These are phyloP conservation scores for Fusarium sp. DNA, from an alignment of 2,329 filamentous ascomycete genomes.

Conservation along the genomic window DNA sequence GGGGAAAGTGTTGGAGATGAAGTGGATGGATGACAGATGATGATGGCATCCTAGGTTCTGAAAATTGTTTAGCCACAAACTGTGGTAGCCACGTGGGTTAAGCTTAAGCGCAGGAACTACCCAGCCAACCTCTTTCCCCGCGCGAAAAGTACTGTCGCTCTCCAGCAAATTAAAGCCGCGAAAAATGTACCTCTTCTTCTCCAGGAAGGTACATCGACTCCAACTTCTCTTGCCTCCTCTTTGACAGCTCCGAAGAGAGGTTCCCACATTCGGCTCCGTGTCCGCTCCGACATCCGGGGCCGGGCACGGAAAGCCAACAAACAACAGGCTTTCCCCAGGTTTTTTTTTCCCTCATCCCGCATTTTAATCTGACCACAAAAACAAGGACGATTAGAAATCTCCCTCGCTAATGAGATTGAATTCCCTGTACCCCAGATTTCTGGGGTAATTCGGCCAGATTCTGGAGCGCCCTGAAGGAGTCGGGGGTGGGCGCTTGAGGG, in stretches of 20 bases:
- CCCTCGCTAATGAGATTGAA: not conserved
- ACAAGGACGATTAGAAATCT: constrained; percentile 25
- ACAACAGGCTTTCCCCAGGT: constrained; percentile 34
- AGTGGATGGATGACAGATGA: constrained; percentile 19
- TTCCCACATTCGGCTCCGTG: not conserved
- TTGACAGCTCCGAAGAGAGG: not conserved
- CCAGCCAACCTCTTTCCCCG: not conserved
- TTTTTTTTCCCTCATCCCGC: not conserved
- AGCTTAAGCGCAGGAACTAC: constrained; percentile 6
- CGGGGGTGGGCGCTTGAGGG: constrained; percentile 14
- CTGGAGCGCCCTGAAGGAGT: constrained; percentile 14
- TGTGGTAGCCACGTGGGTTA: constrained; percentile 16
- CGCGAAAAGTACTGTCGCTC: not conserved
- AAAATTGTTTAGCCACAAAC: constrained; percentile 4
- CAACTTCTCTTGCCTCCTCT: constrained; percentile 7
- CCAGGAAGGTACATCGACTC: constrained; percentile 8
- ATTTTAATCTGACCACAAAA: constrained; percentile 27
- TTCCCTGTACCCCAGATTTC: constrained; percentile 31
- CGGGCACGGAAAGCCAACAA: not conserved
- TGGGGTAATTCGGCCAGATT: constrained; percentile 20
- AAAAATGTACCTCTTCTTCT: not conserved
- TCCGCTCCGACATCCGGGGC: not conserved
- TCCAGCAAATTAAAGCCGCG: not conserved
- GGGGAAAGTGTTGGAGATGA: constrained; percentile 29
- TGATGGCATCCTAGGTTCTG: constrained; percentile 6